Percentiles rank a stretch among this genome's conserved stretches.
phyloP scores from a whole-genome alignment of 1,284 basidiomycete species.

The Vanrija pseudolonga region DNA sequence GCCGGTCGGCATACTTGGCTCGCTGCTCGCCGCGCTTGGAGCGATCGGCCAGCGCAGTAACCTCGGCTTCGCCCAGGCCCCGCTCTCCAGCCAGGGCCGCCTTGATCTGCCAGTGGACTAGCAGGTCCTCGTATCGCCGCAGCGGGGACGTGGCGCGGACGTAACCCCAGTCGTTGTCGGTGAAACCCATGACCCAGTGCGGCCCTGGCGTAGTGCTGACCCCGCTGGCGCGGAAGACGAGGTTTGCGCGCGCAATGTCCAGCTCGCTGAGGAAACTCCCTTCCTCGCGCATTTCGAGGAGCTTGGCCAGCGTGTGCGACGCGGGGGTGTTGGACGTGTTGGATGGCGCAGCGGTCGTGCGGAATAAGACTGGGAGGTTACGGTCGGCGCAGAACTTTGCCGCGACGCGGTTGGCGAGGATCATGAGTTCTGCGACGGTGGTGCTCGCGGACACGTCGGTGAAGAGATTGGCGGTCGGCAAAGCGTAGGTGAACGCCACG shows the following conservation, averaged over 20 bases:
- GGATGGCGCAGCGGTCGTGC: constrained; percentile 53
- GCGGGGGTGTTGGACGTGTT: constrained; percentile 3
- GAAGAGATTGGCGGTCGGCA: neutral
- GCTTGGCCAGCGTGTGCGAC: neutral
- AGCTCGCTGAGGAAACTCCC: neutral
- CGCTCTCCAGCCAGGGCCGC: constrained; percentile 54
- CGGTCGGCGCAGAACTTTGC: constrained; percentile 67
- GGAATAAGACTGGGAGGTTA: constrained; percentile 64
- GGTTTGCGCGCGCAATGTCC: neutral
- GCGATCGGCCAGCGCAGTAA: constrained; percentile 15
- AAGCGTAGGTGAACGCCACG: constrained; percentile 2
- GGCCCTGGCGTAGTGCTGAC: constrained; percentile 4
- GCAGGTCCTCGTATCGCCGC: constrained; percentile 76
- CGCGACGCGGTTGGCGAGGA: constrained; percentile 71
- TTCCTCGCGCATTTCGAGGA: constrained; percentile 4
- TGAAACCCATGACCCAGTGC: constrained; percentile 70
- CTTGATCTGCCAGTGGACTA: constrained; percentile 94
- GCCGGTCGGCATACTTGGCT: constrained; percentile 15
- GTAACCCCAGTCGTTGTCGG: constrained; percentile 63
- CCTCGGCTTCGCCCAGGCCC: constrained; percentile 5
- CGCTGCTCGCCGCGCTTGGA: constrained; percentile 17
- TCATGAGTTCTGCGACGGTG: constrained; percentile 79
- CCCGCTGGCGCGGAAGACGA: neutral
- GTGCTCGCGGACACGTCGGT: constrained; percentile 24
- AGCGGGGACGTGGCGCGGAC: constrained; percentile 82